Conservation (phyloP, 768 basidiomycete genomes). For the Saitozyma podzolica region DNA sequence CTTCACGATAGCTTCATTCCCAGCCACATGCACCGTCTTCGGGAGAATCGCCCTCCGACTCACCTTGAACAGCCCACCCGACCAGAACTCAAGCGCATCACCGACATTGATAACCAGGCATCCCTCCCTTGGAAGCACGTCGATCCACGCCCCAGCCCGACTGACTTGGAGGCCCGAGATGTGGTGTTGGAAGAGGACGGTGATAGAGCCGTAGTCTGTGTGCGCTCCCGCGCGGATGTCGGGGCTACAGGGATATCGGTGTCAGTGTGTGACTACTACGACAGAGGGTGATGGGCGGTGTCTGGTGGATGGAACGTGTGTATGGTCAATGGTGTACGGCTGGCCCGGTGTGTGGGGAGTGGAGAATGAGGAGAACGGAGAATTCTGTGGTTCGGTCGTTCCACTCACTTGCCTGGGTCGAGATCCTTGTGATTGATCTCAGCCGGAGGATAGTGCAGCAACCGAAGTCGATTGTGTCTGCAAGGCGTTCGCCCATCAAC, state of each 20-base stretch:
- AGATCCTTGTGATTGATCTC: too few species aligned
- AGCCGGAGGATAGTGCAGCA: conserved; percentile 6
- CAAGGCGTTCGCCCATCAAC: too few species aligned
- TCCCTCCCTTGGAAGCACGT: conserved; percentile 26
- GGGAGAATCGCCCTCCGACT: background rate
- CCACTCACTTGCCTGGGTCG: too few species aligned
- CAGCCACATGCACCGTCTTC: background rate
- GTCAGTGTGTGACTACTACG: too few species aligned
- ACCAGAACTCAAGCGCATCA: conserved; percentile 26
- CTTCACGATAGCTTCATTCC: background rate
- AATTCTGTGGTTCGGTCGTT: too few species aligned
- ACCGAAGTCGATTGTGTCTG: conserved; percentile 6
- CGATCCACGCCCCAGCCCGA: conserved; percentile 26
- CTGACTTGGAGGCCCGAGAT: conserved; percentile 36
- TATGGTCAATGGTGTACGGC: too few species aligned
- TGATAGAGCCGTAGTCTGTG: conserved; percentile 36
- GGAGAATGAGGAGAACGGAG: too few species aligned
- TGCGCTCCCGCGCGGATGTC: conserved; percentile 40
- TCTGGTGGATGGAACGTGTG: too few species aligned
- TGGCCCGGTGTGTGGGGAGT: too few species aligned
- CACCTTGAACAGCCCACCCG: conserved; percentile 1
- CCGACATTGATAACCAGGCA: conserved; percentile 27
- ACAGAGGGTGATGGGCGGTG: too few species aligned
- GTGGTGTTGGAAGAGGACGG: conserved; percentile 36
- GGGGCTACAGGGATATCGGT: background rate